Conservation (phyloP, 2,329 filamentous ascomycete species). For the Fusarium tricinctum region DNA sequence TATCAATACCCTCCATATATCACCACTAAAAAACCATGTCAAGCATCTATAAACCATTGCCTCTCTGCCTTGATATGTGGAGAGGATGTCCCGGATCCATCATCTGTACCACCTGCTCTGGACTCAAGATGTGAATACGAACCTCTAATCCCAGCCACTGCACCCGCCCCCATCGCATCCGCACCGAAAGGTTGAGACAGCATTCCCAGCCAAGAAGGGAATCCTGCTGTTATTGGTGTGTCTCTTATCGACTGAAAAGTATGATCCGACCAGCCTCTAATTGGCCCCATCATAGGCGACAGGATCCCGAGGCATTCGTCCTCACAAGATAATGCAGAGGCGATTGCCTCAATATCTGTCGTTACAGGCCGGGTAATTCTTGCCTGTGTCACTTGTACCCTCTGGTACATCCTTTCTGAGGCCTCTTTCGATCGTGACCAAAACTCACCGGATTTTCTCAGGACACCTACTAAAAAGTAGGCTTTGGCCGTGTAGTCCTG, state of each 20-base stretch:
- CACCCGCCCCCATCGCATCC: neutral
- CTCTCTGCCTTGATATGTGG: constrained; percentile 13
- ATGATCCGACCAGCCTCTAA: constrained; percentile 4
- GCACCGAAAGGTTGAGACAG: neutral
- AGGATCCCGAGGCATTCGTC: neutral
- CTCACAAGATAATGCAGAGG: neutral
- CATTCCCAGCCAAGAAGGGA: constrained; percentile 3
- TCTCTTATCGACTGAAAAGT: neutral
- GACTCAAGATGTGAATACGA: neutral
- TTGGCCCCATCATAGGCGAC: neutral
- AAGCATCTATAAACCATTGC: constrained; percentile 1
- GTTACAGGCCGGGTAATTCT: neutral
- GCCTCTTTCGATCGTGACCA: constrained; percentile 37
- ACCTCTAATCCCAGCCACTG: neutral
- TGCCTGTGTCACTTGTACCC: constrained; percentile 2
- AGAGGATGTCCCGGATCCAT: neutral
- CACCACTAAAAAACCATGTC: neutral
- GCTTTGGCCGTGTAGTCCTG: constrained; percentile 24
- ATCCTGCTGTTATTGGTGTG: neutral
- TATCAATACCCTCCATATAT: neutral
- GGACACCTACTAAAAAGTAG: constrained; percentile 24
- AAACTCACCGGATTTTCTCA: constrained; percentile 39
- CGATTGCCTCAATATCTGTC: neutral
- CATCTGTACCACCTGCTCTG: neutral
- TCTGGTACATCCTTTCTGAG: constrained; percentile 18